Evolutionary conservation across 768 basidiomycete genomes (phyloP), one percentile per base, ranked within the genome.

Genomic region (Megacollybia marginata): DNA sequence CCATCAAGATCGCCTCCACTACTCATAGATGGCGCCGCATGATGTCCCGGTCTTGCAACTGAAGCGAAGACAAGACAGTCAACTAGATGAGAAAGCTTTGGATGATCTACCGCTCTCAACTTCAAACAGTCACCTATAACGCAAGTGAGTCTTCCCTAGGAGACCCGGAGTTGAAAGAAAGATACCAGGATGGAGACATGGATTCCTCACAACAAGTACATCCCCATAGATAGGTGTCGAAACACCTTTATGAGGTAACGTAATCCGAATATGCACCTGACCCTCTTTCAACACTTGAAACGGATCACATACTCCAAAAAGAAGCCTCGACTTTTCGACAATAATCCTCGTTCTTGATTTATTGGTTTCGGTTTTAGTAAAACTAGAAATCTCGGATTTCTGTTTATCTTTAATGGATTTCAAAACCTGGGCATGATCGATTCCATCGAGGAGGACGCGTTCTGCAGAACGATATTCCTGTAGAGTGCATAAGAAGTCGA

Each of bases 231-330:
- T 79, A 1, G 76, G 70, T 0, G 82, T 82, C 4, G 75, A 65
- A 0, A 69, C 68, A 2, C 82, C 83, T 35, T 72, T 74, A 16
- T 75, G 69, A 15, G 69, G 67, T 1, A 70, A 65, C 0, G 75
- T 78, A 32, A 85, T 74, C 2, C 82, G 72, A 16, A 85, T 74
- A 55, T 82, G 75, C 0, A 85, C 81, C 54, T 85, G 67, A 0
- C 83, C 83, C 58, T 83, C 82, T 47, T 74, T 71, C 34, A 85
- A 65, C 1, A 85, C 74, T 36, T 73, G 69, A 55, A 74, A 80
- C 1, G 83, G 83, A 60, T 86, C 83, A 53, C 82, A 85, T 11
- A 86, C 80, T 0, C 83, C 83, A 46, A 75, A 86, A 3, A 86
- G 62, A 2, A 80, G 66, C 19, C 83, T 71, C 5, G 82, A 83